phyloP scores from a whole-genome alignment of 768 basidiomycete species.

The Tulasnella sp. region DNA sequence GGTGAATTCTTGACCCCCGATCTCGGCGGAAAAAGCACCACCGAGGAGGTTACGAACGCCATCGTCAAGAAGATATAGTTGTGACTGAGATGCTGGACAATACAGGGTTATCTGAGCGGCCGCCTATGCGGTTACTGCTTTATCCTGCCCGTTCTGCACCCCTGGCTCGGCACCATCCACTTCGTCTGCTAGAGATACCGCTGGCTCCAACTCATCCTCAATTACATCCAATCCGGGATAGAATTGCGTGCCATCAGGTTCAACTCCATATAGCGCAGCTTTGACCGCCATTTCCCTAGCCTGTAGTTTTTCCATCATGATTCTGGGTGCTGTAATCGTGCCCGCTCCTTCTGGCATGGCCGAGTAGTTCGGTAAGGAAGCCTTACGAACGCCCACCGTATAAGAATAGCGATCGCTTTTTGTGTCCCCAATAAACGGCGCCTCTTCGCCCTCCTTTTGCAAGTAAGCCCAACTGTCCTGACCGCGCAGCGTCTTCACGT shows the following conservation, averaged over 20 bases:
- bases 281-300: constrained; percentile 1
- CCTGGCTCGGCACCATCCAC: no score
- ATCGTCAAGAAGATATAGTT: constrained; percentile 30
- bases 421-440: not conserved
- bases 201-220: no score
- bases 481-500: not conserved
- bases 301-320: not conserved
- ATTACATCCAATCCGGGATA: constrained; percentile 8
- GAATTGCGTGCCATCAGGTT: not conserved
- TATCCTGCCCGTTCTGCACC: not conserved
- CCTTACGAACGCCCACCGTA: no score
- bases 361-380: not conserved
- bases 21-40: constrained; percentile 33
- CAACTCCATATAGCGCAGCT: constrained; percentile 10
- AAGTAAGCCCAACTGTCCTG: not conserved
- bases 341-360: not conserved
- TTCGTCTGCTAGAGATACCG: no score
- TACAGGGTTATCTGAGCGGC: no score
- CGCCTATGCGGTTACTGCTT: not conserved
- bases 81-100: not conserved
- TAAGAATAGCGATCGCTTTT: not conserved
- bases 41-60: constrained; percentile 34
- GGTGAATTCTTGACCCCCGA: constrained; percentile 34
- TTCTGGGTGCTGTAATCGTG: not conserved
- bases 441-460: not conserved